Base-by-base conservation (phyloP, 257 asterid species). In the Solanum lignicaule region DNA sequence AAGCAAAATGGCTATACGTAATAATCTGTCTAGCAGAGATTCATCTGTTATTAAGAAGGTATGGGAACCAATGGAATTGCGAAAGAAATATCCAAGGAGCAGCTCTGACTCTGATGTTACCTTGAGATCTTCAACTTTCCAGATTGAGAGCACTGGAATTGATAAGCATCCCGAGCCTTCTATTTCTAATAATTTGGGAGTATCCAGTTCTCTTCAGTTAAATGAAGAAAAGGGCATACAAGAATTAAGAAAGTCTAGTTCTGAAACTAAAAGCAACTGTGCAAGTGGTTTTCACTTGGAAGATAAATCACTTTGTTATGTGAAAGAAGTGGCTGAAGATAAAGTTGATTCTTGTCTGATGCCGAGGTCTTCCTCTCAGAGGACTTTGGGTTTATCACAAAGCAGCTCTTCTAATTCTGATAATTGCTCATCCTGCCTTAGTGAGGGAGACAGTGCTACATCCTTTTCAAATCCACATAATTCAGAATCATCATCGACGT, bases 11-110 rank as follows among this genome's bases (percentile, higher is more conserved):
- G 83, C 73, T 62, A 39, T 86, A 87, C 91, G 92, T 32, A 88
- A 89, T 90, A 89, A 92, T 88, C 91, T 83, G 46, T 81, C 92
- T 86, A 88, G 72, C 86, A 86, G 92, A 78, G 92, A 90, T 86
- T 83, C 89, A 68, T 83, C 91, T 88, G 35, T 58, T 87, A 89
- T 91, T 69, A 95, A 93, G 94, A 95, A 95, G 92, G 98, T 95
- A 79, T 97, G 99, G 99, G 99, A 97, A 91, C 99, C 99, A 83
- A 89, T 94, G 93, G 98, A 95, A 89, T 92, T 95, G 35, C 96
- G 91, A 82, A 96, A 94, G 94, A 94, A 94, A 91, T 93, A 92
- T 87, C 76, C 89, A 39, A 91, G 95, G 41, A 94, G 98, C 91
- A 92, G 93, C 90, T 93, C 95, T 7, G 98, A 95, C 89, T 89